These are phyloP conservation scores for Aspergillus sp. DNA, from an alignment of 2,329 filamentous ascomycete genomes.

Conservation along the genomic window DNA sequence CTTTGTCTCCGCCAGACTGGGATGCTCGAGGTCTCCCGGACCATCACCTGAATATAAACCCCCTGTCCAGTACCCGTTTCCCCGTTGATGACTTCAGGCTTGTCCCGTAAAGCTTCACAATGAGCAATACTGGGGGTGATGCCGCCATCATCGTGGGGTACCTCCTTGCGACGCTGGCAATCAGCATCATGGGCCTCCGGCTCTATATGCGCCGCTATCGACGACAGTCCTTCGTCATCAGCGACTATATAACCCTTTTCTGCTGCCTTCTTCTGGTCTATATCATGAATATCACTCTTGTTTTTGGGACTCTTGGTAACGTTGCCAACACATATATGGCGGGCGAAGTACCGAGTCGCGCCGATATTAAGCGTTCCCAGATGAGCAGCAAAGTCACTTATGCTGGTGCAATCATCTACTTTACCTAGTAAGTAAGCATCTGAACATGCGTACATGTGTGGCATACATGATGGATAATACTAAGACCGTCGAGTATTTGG, in stretches of 20 bases:
- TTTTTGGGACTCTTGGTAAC: neutral
- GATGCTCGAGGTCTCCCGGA: neutral
- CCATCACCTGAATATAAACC: neutral
- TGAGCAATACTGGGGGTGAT: neutral
- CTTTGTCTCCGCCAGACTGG: neutral
- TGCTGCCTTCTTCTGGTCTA: neutral
- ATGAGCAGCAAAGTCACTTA: slow-evolving; percentile 10
- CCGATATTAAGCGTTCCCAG: slow-evolving; percentile 5
- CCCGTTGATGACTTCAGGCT: neutral
- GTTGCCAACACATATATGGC: neutral
- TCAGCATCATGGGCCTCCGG: slow-evolving; percentile 11
- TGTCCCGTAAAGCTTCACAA: neutral
- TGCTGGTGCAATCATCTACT: slow-evolving; percentile 7
- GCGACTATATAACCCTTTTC: slow-evolving; percentile 17
- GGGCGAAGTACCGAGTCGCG: neutral
- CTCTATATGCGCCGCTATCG: slow-evolving; percentile 15
- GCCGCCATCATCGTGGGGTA: slow-evolving; percentile 10
- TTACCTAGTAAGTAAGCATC: slow-evolving; percentile 7
- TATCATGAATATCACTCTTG: slow-evolving; percentile 6
- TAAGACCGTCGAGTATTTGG: slow-evolving; percentile 12
- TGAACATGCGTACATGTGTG: no score
- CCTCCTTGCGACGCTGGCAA: slow-evolving; percentile 9
- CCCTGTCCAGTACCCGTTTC: neutral
- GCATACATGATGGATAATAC: neutral
- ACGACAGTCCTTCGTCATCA: slow-evolving; percentile 13